A percentile compares a stretch with the other conserved stretches of the same genome.
Conservation (phyloP, 768 basidiomycete species). For the Lactifluus rugatus region DNA sequence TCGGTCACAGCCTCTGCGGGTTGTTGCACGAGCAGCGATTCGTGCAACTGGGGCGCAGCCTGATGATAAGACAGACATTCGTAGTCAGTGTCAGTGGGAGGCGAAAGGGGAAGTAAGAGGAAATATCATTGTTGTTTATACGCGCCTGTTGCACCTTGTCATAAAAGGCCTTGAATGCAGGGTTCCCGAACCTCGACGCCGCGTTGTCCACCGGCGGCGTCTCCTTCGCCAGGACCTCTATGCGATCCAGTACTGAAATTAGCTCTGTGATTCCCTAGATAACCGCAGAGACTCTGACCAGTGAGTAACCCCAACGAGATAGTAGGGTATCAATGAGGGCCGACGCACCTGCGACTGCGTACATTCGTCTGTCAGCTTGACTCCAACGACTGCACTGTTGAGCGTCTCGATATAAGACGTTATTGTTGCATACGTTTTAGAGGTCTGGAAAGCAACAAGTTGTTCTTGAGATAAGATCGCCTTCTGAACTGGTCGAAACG, state of each 20-base stretch:
- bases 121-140: not conserved
- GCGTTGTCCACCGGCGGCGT: slow-evolving; percentile 86
- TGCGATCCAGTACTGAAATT: slow-evolving; percentile 50
- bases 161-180: slow-evolving; percentile 88
- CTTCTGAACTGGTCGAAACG: slow-evolving; percentile 52
- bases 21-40: slow-evolving; percentile 48
- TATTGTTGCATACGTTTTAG: slow-evolving; percentile 58
- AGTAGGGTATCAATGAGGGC: not conserved
- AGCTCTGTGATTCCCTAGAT: slow-evolving; percentile 54
- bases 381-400: slow-evolving; percentile 65
- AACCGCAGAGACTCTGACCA: not conserved
- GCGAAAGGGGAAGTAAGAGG: not conserved
- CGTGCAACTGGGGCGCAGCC: slow-evolving; percentile 37
- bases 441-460: slow-evolving; percentile 71
- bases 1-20: slow-evolving; percentile 53
- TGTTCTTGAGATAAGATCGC: slow-evolving; percentile 68
- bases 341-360: slow-evolving; percentile 48
- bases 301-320: not conserved
- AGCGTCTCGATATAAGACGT: slow-evolving; percentile 62
- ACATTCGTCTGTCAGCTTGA: slow-evolving; percentile 63
- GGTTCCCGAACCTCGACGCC: slow-evolving; percentile 92
- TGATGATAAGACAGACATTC: not conserved
- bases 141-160: slow-evolving; percentile 66
- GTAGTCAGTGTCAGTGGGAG: not conserved
- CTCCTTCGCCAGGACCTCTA: slow-evolving; percentile 54